Evolutionary conservation across 2,329 filamentous ascomycete species (phyloP), one percentile per base, ranked within the genome.

Genomic region (Mycosphaerella arachidis): DNA sequence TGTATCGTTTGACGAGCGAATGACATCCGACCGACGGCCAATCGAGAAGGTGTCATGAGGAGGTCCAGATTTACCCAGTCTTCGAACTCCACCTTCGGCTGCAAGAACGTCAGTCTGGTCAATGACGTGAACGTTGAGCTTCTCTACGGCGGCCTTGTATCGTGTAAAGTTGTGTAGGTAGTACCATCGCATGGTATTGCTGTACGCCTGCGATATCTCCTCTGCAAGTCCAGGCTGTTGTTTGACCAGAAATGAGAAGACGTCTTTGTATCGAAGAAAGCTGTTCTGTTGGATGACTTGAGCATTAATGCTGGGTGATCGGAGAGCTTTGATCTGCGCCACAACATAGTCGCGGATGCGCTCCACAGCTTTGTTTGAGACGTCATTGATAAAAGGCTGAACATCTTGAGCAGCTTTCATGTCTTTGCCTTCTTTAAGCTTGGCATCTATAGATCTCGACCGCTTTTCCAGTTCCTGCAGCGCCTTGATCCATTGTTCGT

Each of bases 181-280:
- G 72, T 99, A 99, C 94, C 94, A 99, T 56, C 92, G 86, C 91
- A 99, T 99, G 0, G 95, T 99, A 73, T 97, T 96, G 78, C 95
- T 88, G 71, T 99, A 99, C 3, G 95, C 94, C 72, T 91, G 89
- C 8, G 87, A 87, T 65, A 99, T 96, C 74, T 99, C 91, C 56
- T 92, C 88, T 8, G 91, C 91, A 6, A 99, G 84, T n/a, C 85
- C 82, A 1, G 89, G 80, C 69, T 97, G 92, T 66, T 93, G 89
- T 67, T 85, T 87, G 61, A 91, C 86, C 33, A 99, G 81, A 71
- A 97, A 99, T 6, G 85, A 82, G 75, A 88, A 99, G 0, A 97
- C 79, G 35, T 96, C 92, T 73, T 91, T 96, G 78, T 92, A 96
- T 67, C 85, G 88, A 53, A 97, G 79, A 68, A 99, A 92, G 61